Percentiles rank a stretch among this genome's conserved stretches.
Conservation (phyloP, 306 rosid species). For the Dryas octopetala region DNA sequence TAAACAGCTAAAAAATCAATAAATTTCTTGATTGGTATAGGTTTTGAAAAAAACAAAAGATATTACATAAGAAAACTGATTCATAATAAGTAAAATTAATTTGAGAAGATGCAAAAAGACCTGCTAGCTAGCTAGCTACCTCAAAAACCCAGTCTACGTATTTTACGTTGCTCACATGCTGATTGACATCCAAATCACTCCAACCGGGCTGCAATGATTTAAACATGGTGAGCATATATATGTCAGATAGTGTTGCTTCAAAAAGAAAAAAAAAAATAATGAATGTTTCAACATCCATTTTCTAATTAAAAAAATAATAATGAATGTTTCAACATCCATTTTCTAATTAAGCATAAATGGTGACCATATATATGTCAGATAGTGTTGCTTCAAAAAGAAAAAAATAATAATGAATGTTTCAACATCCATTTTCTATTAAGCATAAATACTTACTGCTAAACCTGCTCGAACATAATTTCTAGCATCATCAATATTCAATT, state of each 20-base stretch:
- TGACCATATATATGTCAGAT: too few species aligned
- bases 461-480: background rate
- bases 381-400: too few species aligned
- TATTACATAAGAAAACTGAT: too few species aligned
- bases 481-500: background rate
- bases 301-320: too few species aligned
- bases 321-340: background rate
- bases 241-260: too few species aligned
- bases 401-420: background rate
- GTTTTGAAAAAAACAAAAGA: too few species aligned
- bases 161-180: conserved; percentile 25
- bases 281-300: background rate
- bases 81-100: too few species aligned
- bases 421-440: too few species aligned
- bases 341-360: background rate
- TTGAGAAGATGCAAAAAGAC: background rate
- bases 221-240: too few species aligned
- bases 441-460: background rate
- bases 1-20: too few species aligned
- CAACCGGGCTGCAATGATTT: conserved; percentile 14
- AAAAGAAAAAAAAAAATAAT: background rate
- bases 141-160: conserved; percentile 23
- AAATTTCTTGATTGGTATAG: too few species aligned
- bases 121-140: background rate
- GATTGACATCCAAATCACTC: conserved; percentile 27